Evolutionary conservation across 164 flowering plant species (phyloP).

Genomic region (Kalanchoe fedtschenkoi): DNA sequence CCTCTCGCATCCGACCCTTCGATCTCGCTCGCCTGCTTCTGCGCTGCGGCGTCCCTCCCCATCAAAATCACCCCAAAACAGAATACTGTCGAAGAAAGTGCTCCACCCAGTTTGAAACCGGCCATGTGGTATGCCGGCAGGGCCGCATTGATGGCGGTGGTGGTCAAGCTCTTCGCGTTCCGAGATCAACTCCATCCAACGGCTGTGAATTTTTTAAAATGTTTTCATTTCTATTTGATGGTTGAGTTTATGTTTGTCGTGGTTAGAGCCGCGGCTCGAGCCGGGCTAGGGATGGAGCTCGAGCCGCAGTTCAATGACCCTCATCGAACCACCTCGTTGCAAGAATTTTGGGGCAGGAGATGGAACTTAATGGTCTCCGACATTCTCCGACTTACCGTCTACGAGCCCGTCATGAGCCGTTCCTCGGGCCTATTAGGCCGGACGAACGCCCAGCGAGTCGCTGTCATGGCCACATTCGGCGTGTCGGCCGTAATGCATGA

Average conservation of each 20-base stretch:
- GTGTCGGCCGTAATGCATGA: slow-evolving; percentile 48
- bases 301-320: slow-evolving; percentile 53
- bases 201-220: slow-evolving; percentile 14
- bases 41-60: slow-evolving; percentile 32
- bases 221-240: slow-evolving; percentile 20
- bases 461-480: slow-evolving; percentile 24
- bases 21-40: slow-evolving; percentile 21
- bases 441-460: slow-evolving; percentile 14
- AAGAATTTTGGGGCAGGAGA: slow-evolving; percentile 55
- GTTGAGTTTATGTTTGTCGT: slow-evolving; percentile 29
- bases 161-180: slow-evolving; percentile 17
- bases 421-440: not conserved
- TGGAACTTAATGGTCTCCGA: slow-evolving; percentile 45
- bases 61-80: slow-evolving; percentile 17
- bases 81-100: too few relatives aligned
- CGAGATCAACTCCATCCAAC: slow-evolving; percentile 16
- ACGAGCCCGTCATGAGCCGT: slow-evolving; percentile 9
- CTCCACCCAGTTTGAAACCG: slow-evolving; percentile 11
- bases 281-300: slow-evolving; percentile 20
- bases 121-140: slow-evolving; percentile 17
- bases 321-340: slow-evolving; percentile 34
- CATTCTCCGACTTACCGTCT: slow-evolving; percentile 36
- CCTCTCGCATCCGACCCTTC: slow-evolving; percentile 20
- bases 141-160: slow-evolving; percentile 10
- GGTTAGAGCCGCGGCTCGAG: slow-evolving; percentile 12